phyloP scores from a whole-genome alignment of 768 basidiomycete species.

The Boletus barrowsii region DNA sequence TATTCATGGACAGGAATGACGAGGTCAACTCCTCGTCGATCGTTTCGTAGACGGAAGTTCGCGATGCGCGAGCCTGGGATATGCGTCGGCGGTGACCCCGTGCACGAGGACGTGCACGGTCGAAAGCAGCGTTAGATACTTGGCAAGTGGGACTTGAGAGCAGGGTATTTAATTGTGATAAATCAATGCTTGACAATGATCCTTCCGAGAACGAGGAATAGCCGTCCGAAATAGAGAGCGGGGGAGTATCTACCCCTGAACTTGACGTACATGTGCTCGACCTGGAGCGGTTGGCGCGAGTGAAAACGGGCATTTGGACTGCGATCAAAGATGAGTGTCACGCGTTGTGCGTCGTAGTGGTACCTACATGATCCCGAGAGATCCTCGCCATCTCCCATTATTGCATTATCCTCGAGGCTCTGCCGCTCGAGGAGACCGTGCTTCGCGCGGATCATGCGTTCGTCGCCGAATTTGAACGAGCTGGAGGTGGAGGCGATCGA shows the following conservation, averaged over 20 bases:
- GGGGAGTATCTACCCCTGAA: conserved; percentile 69
- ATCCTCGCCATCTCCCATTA: conserved; percentile 69
- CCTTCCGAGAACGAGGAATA: conserved; percentile 65
- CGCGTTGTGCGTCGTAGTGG: neutral
- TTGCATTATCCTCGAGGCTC: conserved; percentile 63
- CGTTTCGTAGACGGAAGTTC: conserved; percentile 73
- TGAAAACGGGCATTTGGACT: conserved; percentile 59
- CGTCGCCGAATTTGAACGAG: conserved; percentile 62
- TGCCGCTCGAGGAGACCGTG: conserved; percentile 61
- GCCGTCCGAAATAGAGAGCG: conserved; percentile 64
- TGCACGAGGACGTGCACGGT: conserved; percentile 40
- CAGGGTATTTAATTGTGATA: conserved; percentile 54
- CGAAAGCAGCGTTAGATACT: conserved; percentile 39
- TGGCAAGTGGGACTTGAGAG: conserved; percentile 58
- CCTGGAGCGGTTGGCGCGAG: conserved; percentile 58
- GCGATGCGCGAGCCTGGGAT: conserved; percentile 59
- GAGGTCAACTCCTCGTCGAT: conserved; percentile 68
- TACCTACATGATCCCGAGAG: conserved; percentile 46
- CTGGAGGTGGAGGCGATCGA: conserved; percentile 60
- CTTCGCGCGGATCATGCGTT: conserved; percentile 64
- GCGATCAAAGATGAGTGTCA: conserved; percentile 4
- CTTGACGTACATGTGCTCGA: conserved; percentile 69
- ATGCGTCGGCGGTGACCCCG: conserved; percentile 69
- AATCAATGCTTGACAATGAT: conserved; percentile 76
- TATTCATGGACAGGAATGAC: conserved; percentile 24